Conservation (phyloP, 129 eudicot genomes). For the Centaurea solstitialis region DNA sequence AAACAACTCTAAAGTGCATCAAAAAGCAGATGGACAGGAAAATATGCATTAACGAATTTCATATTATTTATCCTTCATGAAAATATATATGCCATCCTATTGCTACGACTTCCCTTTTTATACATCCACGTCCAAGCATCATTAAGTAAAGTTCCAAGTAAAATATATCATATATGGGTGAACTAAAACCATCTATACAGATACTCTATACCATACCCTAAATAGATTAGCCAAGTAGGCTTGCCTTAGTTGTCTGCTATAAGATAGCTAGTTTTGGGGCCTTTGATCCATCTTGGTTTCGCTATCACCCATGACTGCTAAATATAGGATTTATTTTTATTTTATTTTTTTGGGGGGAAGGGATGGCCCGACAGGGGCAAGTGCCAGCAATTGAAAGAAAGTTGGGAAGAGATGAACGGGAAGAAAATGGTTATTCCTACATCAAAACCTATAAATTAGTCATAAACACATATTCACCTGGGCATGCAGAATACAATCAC, state of each 20-base stretch:
- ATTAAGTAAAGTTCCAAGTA: not conserved
- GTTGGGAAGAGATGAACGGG: no score
- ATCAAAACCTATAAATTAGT: not conserved
- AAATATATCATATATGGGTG: not conserved
- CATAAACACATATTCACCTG: slow-evolving; percentile 57
- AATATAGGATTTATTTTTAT: no score
- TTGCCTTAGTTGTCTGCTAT: no score
- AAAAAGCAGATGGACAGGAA: not conserved
- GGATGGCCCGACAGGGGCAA: no score
- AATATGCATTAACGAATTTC: not conserved
- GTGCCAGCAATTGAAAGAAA: no score
- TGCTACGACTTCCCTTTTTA: not conserved
- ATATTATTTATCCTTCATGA: not conserved
- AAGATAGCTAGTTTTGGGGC: no score
- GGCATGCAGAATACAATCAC: slow-evolving; percentile 91
- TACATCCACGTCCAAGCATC: not conserved
- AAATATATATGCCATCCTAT: not conserved
- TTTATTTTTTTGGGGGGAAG: no score
- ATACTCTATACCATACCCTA: no score
- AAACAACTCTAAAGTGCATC: not conserved
- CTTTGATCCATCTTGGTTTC: no score
- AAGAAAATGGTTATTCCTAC: no score
- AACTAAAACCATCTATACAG: not conserved
- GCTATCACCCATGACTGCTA: no score
- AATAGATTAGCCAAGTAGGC: no score